Evolutionary conservation across 495 filamentous ascomycete genomes (phyloP), one percentile per base, ranked within the genome.

Genomic region (Cercophora newfieldiana): DNA sequence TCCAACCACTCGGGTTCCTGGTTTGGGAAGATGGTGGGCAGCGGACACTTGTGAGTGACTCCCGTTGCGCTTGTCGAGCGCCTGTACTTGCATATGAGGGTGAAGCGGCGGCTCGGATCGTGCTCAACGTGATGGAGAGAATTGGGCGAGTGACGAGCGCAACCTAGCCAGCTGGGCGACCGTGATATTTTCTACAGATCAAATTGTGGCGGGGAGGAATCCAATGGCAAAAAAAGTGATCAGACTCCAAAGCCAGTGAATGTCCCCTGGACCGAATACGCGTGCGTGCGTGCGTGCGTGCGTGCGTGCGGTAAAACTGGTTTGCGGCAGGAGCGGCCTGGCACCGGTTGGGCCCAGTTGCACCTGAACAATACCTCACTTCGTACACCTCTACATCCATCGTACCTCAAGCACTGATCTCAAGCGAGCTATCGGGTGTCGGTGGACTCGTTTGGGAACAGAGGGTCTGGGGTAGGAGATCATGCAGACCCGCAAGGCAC

Each of bases 401-500:
- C n/a, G n/a, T n/a, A n/a, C n/a, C n/a, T n/a, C n/a, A n/a, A n/a
- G n/a, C n/a, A n/a, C n/a, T n/a, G n/a, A 64, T 18, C 61, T 37
- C 29, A 56, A 47, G 53, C 53, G 50, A 64, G 58, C 58, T 19
- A 50, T 37, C 48, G 50, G 61, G 22, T 63, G 37, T n/a, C 37
- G 29, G 61, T 61, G 66, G 71, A 59, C 66, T 65, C 47, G 72
- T 71, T 68, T 70, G 62, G 69, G 49, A 66, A 68, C 59, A 50
- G 62, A 62, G 61, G 63, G 61, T 65, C 65, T 71, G 67, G 68
- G 69, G 64, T 56, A 68, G 72, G 37, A 68, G 72, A 76, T 76
- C 74, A 77, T 75, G 72, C 72, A 73, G 68, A 65, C 68, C 71
- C 60, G 55, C 50, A 54, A 62, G 59, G 63, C 65, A 47, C 54